Percentiles rank a stretch among this genome's conserved stretches.
Conservation (phyloP, 805 yeast genomes). For the Pichia eremophila region DNA sequence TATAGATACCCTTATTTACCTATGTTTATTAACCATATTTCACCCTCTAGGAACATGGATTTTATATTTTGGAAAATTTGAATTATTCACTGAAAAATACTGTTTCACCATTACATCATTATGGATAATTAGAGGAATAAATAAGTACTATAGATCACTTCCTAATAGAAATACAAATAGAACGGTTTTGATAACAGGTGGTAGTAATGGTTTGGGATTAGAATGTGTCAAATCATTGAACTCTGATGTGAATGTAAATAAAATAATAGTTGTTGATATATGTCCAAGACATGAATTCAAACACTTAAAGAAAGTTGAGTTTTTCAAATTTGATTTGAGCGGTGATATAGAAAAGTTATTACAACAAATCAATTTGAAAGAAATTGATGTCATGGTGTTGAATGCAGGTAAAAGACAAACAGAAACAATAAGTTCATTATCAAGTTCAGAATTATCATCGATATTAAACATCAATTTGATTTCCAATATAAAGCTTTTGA, state of each 20-base stretch:
- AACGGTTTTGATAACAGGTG: conserved; percentile 32
- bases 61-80: not conserved
- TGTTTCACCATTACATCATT: not conserved
- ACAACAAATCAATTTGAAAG: conserved; percentile 9
- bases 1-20: conserved; percentile 9
- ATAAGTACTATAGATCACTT: not conserved
- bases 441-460: conserved; percentile 17
- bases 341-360: conserved; percentile 17
- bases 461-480: conserved; percentile 35
- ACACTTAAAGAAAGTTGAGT: conserved; percentile 15
- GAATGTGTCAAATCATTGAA: conserved; percentile 25
- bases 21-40: conserved; percentile 4
- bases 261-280: conserved; percentile 28
- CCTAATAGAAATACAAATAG: not conserved
- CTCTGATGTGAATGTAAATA: conserved; percentile 4
- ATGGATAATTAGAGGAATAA: conserved; percentile 13
- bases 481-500: conserved; percentile 34
- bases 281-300: conserved; percentile 12
- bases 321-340: conserved; percentile 20
- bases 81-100: not conserved
- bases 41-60: conserved; percentile 10
- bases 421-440: conserved; percentile 22
- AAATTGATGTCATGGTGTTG: conserved; percentile 29
- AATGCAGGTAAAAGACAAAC: conserved; percentile 42
- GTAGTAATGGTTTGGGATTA: conserved; percentile 40